Conservation (phyloP, 768 basidiomycete genomes). For the Phylloporus scabripes region DNA sequence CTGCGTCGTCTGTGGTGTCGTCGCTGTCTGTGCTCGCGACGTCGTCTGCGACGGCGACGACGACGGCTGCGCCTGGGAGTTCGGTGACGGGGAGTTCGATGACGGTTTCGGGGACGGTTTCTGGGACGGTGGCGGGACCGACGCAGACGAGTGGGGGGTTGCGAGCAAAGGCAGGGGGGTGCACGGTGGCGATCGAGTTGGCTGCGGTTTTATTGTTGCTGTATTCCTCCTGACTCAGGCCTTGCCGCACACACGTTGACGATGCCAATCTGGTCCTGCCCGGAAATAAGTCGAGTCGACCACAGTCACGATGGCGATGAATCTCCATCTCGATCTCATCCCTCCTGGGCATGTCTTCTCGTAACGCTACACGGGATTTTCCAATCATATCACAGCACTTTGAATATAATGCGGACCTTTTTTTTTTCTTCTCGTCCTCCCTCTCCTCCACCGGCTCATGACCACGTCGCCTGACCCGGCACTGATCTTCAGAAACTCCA, state of each 20-base stretch:
- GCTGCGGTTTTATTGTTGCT: background rate
- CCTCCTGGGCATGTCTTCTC: slow-evolving; percentile 17
- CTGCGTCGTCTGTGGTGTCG: background rate
- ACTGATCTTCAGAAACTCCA: slow-evolving; percentile 52
- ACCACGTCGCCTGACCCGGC: slow-evolving; percentile 54
- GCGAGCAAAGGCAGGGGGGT: background rate
- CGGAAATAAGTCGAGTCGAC: slow-evolving; percentile 27
- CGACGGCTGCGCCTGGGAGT: background rate
- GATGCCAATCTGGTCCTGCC: background rate
- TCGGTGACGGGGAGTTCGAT: background rate
- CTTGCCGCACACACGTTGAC: slow-evolving; percentile 29
- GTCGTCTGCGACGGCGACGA: background rate
- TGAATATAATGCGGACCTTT: background rate
- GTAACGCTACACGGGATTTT: slow-evolving; percentile 26
- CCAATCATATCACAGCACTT: background rate
- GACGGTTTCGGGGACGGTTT: background rate
- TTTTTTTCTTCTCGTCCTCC: background rate
- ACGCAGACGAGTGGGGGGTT: background rate
- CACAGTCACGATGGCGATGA: background rate
- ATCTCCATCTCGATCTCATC: slow-evolving; percentile 21
- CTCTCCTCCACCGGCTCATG: slow-evolving; percentile 34
- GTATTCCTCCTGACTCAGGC: too few relatives aligned
- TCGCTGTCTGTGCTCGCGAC: background rate
- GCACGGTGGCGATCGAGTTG: background rate
- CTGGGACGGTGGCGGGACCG: background rate